Evolutionary conservation across 1,284 basidiomycete genomes (phyloP), one percentile per base, ranked within the genome.

Genomic region (Cerrena zonata): DNA sequence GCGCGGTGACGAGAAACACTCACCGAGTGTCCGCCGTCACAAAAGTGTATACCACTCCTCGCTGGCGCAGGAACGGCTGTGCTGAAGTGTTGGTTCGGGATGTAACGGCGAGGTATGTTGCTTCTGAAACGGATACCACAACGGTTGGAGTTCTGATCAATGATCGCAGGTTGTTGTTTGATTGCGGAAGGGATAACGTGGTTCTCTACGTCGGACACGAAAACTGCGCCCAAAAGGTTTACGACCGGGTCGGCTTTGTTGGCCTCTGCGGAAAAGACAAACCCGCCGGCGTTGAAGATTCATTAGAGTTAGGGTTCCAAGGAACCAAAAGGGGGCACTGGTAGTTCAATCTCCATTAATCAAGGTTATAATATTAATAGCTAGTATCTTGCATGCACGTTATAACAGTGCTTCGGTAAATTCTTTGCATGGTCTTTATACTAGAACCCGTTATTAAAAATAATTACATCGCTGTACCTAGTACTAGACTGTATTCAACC

Each of bases 131-230:
- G 42, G 25, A 23, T 22, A 24, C 42, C 41, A 38, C 24, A 38
- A 44, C 41, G 51, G 25, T 56, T 47, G 47, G 30, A 7, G 30
- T 51, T 37, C 43, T 53, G 51, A 51, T 48, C 30, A 27, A 27
- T 48, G 25, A 38, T 47, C 41, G 46, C 62, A 71, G 68, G 44
- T 57, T 69, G 47, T 58, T 71, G 49, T 62, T 66, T 57, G 63
- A 65, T 46, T 66, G 63, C 51, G 62, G 65, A 18, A 74, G 72
- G 55, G 62, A 70, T 38, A 63, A 55, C 45, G 75, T 77, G 18
- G 73, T 75, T 11, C 66, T 78, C 37, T 77, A 77, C 55, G 76
- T 77, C 39, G 73, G 72, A 2, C 68, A 72, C 58, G 66, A 68
- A 46, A 78, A 77, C 58, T 69, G 63, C 51, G 76, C 75, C 21